phyloP scores from a whole-genome alignment of 2,329 filamentous ascomycete genomes.

The Stenocarpella maydis region DNA sequence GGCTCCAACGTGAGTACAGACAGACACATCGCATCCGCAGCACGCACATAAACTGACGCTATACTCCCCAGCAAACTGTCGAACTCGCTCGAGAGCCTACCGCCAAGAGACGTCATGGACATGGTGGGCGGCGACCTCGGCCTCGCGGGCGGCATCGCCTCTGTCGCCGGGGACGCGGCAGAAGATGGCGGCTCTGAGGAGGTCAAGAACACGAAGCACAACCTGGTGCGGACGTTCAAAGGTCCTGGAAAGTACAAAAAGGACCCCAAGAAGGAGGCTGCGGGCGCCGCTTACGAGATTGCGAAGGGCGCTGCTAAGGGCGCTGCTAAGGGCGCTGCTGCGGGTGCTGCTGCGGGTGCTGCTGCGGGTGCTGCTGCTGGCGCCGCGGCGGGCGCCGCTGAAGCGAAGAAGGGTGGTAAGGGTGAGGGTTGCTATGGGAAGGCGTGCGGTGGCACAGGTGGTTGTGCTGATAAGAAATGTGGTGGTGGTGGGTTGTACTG shows the following conservation, averaged over 20 bases:
- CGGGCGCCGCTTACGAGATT: neutral
- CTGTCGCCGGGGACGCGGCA: neutral
- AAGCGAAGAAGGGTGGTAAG: no score
- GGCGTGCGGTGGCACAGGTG: neutral
- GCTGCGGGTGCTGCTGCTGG: no score
- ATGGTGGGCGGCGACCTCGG: constrained; percentile 5
- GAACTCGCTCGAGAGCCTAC: neutral
- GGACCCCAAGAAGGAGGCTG: neutral
- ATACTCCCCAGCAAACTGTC: neutral
- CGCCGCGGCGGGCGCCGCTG: no score
- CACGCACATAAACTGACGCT: neutral
- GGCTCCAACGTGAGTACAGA: neutral
- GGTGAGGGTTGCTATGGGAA: neutral
- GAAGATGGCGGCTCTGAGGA: neutral
- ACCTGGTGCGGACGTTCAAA: neutral
- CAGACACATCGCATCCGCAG: neutral
- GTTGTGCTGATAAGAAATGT: neutral
- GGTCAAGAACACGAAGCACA: neutral
- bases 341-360: no score
- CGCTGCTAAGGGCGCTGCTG: neutral
- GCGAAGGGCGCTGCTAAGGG: neutral
- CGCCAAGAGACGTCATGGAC: neutral
- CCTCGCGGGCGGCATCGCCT: constrained; percentile 8
- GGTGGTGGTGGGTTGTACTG: neutral
- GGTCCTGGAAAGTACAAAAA: neutral